Evolutionary conservation across 306 rosid species (phyloP).

Genomic region (Quercus bicolor): DNA sequence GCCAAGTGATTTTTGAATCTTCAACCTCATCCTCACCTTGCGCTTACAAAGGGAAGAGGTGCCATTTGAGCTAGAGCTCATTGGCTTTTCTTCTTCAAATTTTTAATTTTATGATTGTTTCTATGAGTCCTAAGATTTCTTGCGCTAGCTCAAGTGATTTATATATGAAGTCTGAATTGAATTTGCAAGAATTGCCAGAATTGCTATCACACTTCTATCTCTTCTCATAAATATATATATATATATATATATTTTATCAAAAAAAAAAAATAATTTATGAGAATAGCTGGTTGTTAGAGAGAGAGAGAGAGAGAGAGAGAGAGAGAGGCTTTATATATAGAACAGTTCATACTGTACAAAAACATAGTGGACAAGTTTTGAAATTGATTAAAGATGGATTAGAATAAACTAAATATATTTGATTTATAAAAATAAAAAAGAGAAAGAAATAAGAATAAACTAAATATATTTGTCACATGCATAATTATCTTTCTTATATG

Average conservation of each 20-base stretch:
- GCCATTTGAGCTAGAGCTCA: too few species aligned
- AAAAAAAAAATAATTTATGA: not conserved
- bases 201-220: not conserved
- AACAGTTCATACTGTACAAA: not conserved
- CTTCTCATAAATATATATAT: not conserved
- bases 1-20: too few species aligned
- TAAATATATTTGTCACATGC: not conserved
- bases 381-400: not conserved
- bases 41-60: too few species aligned
- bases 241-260: too few species aligned
- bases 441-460: too few species aligned
- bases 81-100: not conserved
- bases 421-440: not conserved
- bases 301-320: too few species aligned
- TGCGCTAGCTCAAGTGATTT: not conserved
- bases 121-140: not conserved
- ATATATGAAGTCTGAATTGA: not conserved
- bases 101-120: not conserved
- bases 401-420: not conserved
- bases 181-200: not conserved
- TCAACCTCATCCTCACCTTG: too few species aligned
- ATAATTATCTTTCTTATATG: not conserved
- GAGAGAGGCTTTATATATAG: not conserved
- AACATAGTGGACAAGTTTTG: too few species aligned
- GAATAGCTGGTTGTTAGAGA: not conserved